A percentile compares a stretch with the other conserved stretches of the same genome.
These are phyloP conservation scores for Zygosaccharomyces sapae DNA, from an alignment of 1,139 yeast species.

Conservation along the genomic window DNA sequence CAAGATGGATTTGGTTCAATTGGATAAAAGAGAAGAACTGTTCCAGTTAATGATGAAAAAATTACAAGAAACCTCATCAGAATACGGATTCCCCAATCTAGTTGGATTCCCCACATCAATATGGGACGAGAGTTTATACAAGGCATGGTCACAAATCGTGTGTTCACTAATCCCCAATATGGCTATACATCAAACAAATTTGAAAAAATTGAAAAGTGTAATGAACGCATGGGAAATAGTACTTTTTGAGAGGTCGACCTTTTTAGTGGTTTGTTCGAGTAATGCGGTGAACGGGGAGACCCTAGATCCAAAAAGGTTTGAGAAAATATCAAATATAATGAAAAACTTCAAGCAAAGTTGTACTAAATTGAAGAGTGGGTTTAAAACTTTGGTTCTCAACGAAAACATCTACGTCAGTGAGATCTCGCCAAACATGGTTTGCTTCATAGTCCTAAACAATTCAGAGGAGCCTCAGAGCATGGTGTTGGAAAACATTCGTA, in stretches of 20 bases:
- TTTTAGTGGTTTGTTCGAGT: slow-evolving; percentile 80
- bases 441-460: slow-evolving; percentile 39
- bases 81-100: slow-evolving; percentile 65
- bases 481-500: slow-evolving; percentile 39
- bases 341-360: slow-evolving; percentile 94
- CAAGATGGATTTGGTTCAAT: slow-evolving; percentile 93
- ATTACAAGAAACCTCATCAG: slow-evolving; percentile 69
- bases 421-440: slow-evolving; percentile 40
- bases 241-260: slow-evolving; percentile 88
- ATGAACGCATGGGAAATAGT: slow-evolving; percentile 88
- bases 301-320: slow-evolving; percentile 85
- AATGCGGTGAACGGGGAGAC: slow-evolving; percentile 37
- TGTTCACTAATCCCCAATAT: slow-evolving; percentile 94
- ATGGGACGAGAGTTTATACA: slow-evolving; percentile 95
- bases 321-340: slow-evolving; percentile 88
- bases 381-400: slow-evolving; percentile 69
- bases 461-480: slow-evolving; percentile 34
- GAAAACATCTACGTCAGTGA: slow-evolving; percentile 56
- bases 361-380: slow-evolving; percentile 71
- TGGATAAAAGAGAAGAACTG: slow-evolving; percentile 79
- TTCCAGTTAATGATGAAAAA: slow-evolving; percentile 81
- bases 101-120: slow-evolving; percentile 95
- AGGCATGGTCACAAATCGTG: slow-evolving; percentile 96
- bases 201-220: slow-evolving; percentile 68
- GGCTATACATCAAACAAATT: slow-evolving; percentile 69